These are phyloP conservation scores for Trametes polyzona DNA, from an alignment of 1,284 basidiomycete species.

Conservation along the genomic window DNA sequence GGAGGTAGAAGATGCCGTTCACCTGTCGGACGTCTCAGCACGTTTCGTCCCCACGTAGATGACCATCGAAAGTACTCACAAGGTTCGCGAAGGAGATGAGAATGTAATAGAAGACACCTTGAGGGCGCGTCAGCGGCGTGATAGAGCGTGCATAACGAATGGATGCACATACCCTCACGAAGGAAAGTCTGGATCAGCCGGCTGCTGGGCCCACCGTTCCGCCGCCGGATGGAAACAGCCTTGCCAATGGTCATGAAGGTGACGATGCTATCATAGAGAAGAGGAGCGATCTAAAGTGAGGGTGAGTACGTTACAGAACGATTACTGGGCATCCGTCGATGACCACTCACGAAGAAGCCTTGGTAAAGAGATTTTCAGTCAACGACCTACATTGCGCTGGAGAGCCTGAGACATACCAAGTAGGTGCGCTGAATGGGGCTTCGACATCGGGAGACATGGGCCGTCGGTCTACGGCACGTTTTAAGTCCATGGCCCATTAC, in stretches of 20 bases:
- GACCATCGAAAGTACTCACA: slow-evolving; percentile 32
- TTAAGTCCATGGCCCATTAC: neutral
- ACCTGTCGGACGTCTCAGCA: slow-evolving; percentile 40
- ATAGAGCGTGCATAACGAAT: neutral
- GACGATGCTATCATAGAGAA: slow-evolving; percentile 77
- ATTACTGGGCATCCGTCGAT: too few relatives aligned
- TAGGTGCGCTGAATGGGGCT: slow-evolving; percentile 77
- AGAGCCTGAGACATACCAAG: slow-evolving; percentile 51
- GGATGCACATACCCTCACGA: slow-evolving; percentile 63
- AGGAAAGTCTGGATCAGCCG: slow-evolving; percentile 80
- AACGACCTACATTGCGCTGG: neutral
- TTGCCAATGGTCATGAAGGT: slow-evolving; percentile 79
- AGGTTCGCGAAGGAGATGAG: slow-evolving; percentile 81
- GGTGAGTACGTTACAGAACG: neutral
- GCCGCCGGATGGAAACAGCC: slow-evolving; percentile 70
- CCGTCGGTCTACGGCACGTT: slow-evolving; percentile 46
- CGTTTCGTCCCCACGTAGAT: neutral
- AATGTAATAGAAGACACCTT: slow-evolving; percentile 81
- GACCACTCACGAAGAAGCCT: slow-evolving; percentile 71
- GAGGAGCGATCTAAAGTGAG: slow-evolving; percentile 64
- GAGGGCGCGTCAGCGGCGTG: neutral
- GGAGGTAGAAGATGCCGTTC: slow-evolving; percentile 82
- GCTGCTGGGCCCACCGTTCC: slow-evolving; percentile 74
- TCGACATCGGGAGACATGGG: slow-evolving; percentile 77
- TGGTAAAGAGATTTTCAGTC: slow-evolving; percentile 10